Percentiles rank a stretch among this genome's conserved stretches.
phyloP scores from a whole-genome alignment of 2,329 filamentous ascomycete species.

The Bipolaris sorokiniana region DNA sequence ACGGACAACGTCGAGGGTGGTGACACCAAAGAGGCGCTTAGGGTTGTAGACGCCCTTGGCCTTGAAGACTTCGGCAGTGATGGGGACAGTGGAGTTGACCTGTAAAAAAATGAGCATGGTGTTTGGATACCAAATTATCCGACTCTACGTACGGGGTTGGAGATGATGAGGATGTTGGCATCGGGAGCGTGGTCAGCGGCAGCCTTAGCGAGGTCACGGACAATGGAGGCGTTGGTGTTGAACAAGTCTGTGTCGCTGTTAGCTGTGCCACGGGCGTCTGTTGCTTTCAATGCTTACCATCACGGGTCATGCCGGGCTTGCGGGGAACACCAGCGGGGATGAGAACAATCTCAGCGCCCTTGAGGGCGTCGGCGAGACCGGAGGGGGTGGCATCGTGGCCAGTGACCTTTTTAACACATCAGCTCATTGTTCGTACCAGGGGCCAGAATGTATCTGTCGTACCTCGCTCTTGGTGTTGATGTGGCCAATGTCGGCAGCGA shows the following conservation, averaged over 20 bases:
- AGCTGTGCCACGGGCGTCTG: slow-evolving; percentile 12
- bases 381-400: slow-evolving; percentile 81
- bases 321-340: slow-evolving; percentile 98
- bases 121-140: neutral
- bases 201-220: slow-evolving; percentile 96
- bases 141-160: slow-evolving; percentile 75
- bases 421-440: slow-evolving; percentile 20
- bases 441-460: slow-evolving; percentile 28
- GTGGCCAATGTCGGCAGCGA: slow-evolving; percentile 96
- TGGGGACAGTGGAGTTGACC: slow-evolving; percentile 99
- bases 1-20: slow-evolving; percentile 97
- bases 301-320: slow-evolving; percentile 99
- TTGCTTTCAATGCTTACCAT: slow-evolving; percentile 61
- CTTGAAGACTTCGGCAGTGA: slow-evolving; percentile 97
- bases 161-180: slow-evolving; percentile 95
- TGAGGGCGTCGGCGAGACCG: slow-evolving; percentile 79
- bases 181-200: slow-evolving; percentile 85
- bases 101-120: slow-evolving; percentile 36
- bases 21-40: slow-evolving; percentile 98
- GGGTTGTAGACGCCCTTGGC: slow-evolving; percentile 95
- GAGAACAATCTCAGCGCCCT: slow-evolving; percentile 89
- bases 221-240: slow-evolving; percentile 99
- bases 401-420: slow-evolving; percentile 63
- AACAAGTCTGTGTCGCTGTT: slow-evolving; percentile 74
- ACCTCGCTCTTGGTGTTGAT: slow-evolving; percentile 96